phyloP scores from a whole-genome alignment of 2,329 filamentous ascomycete species.

The Diaporthe australafricana region DNA sequence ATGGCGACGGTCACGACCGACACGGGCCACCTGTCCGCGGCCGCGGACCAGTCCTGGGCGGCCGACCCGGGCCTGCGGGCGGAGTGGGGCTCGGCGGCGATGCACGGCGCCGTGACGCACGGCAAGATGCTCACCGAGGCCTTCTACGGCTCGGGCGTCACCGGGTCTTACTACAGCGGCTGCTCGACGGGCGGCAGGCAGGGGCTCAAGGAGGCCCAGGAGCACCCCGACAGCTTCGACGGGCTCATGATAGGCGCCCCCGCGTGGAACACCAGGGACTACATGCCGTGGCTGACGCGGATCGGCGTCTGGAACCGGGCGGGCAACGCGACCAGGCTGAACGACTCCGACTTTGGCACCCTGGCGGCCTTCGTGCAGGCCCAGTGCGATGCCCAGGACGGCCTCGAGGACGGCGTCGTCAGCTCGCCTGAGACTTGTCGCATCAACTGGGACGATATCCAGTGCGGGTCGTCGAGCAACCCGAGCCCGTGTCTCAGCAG shows the following conservation, averaged over 20 bases:
- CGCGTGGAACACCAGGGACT: constrained; percentile 64
- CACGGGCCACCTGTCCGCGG: constrained; percentile 54
- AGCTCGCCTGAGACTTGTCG: constrained; percentile 57
- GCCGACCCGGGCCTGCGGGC: constrained; percentile 47
- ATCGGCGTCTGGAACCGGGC: constrained; percentile 61
- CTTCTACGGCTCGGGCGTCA: constrained; percentile 56
- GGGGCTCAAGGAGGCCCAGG: constrained; percentile 56
- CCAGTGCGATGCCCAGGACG: constrained; percentile 65
- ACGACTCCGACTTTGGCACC: constrained; percentile 55
- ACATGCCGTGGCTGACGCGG: constrained; percentile 56
- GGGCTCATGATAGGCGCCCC: constrained; percentile 47
- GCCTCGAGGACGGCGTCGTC: constrained; percentile 60
- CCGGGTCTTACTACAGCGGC: constrained; percentile 56
- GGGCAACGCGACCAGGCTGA: constrained; percentile 52
- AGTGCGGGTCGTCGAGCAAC: constrained; percentile 28
- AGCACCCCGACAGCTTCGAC: constrained; percentile 60
- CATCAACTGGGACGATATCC: constrained; percentile 48
- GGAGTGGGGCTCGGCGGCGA: constrained; percentile 53
- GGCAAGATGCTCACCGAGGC: constrained; percentile 59
- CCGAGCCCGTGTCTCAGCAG: constrained; percentile 47
- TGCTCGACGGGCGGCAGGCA: constrained; percentile 65
- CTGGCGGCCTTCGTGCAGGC: constrained; percentile 53
- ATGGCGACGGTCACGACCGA: constrained; percentile 56
- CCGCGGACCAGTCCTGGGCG: constrained; percentile 51
- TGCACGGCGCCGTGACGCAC: constrained; percentile 60